These are phyloP conservation scores for Nidularia sp. DNA, from an alignment of 768 basidiomycete genomes.

Conservation along the genomic window DNA sequence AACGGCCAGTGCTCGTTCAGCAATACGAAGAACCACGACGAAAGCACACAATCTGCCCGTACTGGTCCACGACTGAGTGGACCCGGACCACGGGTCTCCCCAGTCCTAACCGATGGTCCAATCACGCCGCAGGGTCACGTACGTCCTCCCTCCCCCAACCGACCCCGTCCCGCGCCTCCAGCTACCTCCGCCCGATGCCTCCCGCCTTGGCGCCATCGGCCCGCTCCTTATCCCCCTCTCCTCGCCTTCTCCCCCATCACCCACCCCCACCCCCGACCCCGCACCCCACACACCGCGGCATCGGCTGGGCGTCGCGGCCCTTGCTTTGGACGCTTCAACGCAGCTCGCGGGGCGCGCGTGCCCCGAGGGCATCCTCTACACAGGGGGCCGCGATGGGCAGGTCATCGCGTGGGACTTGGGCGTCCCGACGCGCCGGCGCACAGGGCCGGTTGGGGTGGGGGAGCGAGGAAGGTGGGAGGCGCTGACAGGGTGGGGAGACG, in stretches of 20 bases:
- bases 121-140: conserved; percentile 72
- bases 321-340: conserved; percentile 87
- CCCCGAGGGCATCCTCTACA: conserved; percentile 87
- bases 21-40: no score
- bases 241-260: conserved; percentile 14
- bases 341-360: conserved; percentile 56
- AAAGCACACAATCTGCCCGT: no score
- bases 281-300: conserved; percentile 65
- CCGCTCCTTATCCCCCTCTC: conserved; percentile 56
- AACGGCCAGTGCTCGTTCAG: no score
- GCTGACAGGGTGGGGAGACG: conserved; percentile 82
- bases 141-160: conserved; percentile 75
- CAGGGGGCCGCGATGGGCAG: conserved; percentile 85
- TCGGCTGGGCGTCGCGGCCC: conserved; percentile 78
- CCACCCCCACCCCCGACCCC: conserved; percentile 12
- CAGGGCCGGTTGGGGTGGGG: conserved; percentile 20
- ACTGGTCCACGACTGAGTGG: no score
- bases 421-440: conserved; percentile 53
- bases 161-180: conserved; percentile 60
- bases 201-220: conserved; percentile 62
- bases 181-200: conserved; percentile 62
- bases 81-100: background rate
- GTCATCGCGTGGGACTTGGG: conserved; percentile 86
- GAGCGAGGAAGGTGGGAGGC: conserved; percentile 61
- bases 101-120: conserved; percentile 22